Conservation (phyloP, 257 asterid genomes). For the Avicennia marina region DNA sequence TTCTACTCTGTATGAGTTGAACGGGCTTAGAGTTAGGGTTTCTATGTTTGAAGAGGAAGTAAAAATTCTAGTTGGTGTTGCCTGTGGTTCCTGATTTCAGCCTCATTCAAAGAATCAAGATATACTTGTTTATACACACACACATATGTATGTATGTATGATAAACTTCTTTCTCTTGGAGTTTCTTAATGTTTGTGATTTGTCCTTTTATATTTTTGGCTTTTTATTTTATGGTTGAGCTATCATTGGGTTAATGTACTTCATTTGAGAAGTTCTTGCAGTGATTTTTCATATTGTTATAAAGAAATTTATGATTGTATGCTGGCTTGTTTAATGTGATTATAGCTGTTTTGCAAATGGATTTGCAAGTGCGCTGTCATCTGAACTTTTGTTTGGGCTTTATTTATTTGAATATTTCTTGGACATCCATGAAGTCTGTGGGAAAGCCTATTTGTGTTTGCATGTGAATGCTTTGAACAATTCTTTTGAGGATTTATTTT, state of each 20-base stretch:
- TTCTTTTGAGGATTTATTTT: not conserved
- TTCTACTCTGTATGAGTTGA: constrained; percentile 9
- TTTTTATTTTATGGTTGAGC: no score
- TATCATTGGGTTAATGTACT: no score
- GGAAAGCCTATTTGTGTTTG: not conserved
- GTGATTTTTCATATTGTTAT: no score
- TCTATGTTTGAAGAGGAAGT: not conserved
- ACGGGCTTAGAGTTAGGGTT: constrained; percentile 8
- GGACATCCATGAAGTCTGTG: not conserved
- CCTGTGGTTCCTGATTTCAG: not conserved
- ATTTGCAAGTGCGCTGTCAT: not conserved
- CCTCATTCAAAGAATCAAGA: not conserved
- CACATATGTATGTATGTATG: no score
- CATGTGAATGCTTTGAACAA: not conserved
- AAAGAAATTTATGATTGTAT: no score
- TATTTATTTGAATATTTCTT: not conserved
- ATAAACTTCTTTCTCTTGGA: no score
- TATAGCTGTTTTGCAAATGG: constrained; percentile 4
- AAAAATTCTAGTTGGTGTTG: not conserved
- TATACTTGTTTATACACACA: no score
- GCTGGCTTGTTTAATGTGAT: no score
- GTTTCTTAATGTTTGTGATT: no score
- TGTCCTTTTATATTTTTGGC: no score
- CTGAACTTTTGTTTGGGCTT: not conserved
- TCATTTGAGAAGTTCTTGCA: no score